Evolutionary conservation across 2,329 filamentous ascomycete species (phyloP).

Genomic region (Venturia carpophila): DNA sequence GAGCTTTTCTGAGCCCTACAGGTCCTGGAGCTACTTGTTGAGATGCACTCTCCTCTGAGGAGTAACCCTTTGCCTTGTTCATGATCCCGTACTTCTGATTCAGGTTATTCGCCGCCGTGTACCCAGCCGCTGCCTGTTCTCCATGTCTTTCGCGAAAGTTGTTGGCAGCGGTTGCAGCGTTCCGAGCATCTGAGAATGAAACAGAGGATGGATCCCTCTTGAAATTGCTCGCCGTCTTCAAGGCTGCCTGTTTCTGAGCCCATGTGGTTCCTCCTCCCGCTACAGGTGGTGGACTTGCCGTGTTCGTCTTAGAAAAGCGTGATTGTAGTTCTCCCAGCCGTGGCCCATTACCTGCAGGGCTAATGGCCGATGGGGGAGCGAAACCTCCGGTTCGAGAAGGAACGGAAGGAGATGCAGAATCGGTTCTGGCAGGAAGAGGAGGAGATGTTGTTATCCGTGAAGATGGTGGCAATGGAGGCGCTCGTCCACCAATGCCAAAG

Average conservation of each 20-base stretch:
- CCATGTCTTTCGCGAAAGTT: constrained; percentile 65
- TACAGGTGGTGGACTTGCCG: not conserved
- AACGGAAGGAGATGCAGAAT: constrained; percentile 20
- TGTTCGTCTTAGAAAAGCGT: constrained; percentile 41
- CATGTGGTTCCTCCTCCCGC: constrained; percentile 49
- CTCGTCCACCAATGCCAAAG: constrained; percentile 58
- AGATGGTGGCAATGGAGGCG: constrained; percentile 26
- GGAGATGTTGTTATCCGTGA: constrained; percentile 16
- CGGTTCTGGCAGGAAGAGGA: constrained; percentile 27
- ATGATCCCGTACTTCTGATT: constrained; percentile 56
- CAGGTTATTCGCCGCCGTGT: constrained; percentile 48
- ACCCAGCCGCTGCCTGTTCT: constrained; percentile 56
- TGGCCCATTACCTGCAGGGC: constrained; percentile 22
- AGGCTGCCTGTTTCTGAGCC: constrained; percentile 54
- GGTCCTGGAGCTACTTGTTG: constrained; percentile 20
- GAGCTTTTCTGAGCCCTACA: constrained; percentile 30
- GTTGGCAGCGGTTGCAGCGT: constrained; percentile 54
- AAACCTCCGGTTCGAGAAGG: not conserved
- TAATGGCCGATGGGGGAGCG: constrained; percentile 13
- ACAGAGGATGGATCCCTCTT: constrained; percentile 55
- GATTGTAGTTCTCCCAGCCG: constrained; percentile 61
- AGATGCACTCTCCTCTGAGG: constrained; percentile 28
- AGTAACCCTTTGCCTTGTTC: constrained; percentile 33
- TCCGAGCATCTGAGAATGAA: constrained; percentile 50
- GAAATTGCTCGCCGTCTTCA: constrained; percentile 53